Evolutionary conservation across 225 moss, liverwort and hornwort species (phyloP), one percentile per base, ranked within the genome.

Genomic region (Physcomitrellopsis africana): DNA sequence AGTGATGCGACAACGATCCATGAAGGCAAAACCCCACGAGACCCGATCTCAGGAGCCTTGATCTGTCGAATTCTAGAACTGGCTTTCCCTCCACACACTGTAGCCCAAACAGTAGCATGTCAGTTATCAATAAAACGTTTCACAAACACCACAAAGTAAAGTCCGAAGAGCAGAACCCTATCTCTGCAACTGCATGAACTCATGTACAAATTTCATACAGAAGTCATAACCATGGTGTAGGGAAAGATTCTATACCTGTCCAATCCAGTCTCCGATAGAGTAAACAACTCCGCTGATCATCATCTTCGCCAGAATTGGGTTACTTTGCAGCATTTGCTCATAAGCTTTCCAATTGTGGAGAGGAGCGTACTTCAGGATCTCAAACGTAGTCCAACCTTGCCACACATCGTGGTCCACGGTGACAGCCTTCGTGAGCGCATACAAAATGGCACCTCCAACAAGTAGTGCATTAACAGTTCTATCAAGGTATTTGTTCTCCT

Each of bases 241-340:
- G 32, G 7, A 37, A 37, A 37, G 7, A 37, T 13, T 3, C 3
- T 17, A 17, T 80, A 87, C 92, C 92, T 92, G 96, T 7, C 94
- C 94, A 82, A 94, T 93, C 96, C 96, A 97, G 41, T 97, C 96
- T 55, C 96, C 96, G 32, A 97, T 67, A 8, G 94, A 84, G 32
- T 97, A 97, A 0, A 97, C 96, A 14, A 91, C 78, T 26, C 96
- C 96, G 74, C 96, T 97, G 13, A 97, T 97, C 74, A 92, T 94
- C 96, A 97, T 97, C 87, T 97, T 97, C 20, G 96, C 96, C 70
- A 97, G 51, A 48, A 97, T 78, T 9, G 96, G 96, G 26, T 97
- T 89, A 56, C 81, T 91, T 57, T 83, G 89, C 1, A 97, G 69
- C 14, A 86, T 46, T 46, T 90, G 90, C 74, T 97, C 96, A 43